phyloP scores from a whole-genome alignment of 2,329 filamentous ascomycete genomes.

The Aspergillaceae sp. region DNA sequence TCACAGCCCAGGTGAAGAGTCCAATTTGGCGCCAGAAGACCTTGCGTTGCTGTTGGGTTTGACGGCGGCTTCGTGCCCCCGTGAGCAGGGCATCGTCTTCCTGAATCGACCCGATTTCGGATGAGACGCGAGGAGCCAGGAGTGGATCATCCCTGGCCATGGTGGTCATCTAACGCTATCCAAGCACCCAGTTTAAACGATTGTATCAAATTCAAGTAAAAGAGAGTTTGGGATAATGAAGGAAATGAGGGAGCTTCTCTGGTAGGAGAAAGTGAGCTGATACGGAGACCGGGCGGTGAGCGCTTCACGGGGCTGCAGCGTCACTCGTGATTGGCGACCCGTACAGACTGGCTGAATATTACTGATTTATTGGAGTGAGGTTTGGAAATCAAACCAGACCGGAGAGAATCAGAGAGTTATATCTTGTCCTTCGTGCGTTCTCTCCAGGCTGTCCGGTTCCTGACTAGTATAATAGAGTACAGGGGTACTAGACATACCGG shows the following conservation, averaged over 20 bases:
- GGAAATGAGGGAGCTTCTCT: not conserved
- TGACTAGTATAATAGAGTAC: not conserved
- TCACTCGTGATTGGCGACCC: not conserved
- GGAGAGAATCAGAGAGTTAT: too few species aligned
- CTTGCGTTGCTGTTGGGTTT: slow-evolving; percentile 35
- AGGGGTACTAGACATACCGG: not conserved
- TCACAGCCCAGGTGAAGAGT: slow-evolving; percentile 71
- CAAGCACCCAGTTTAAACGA: too few species aligned
- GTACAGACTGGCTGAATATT: not conserved
- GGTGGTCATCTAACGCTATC: not conserved
- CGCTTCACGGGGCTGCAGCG: not conserved
- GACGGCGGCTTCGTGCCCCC: slow-evolving; percentile 39
- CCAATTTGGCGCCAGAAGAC: slow-evolving; percentile 63
- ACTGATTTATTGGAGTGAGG: too few species aligned
- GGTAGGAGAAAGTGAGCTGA: too few species aligned
- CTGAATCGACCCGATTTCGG: slow-evolving; percentile 48
- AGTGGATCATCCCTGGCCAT: slow-evolving; percentile 40
- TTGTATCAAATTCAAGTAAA: too few species aligned
- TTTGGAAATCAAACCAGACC: too few species aligned
- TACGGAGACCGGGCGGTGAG: not conserved
- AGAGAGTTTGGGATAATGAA: not conserved
- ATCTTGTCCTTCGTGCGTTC: too few species aligned
- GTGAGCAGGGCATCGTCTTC: slow-evolving; percentile 57
- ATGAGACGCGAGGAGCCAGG: slow-evolving; percentile 47
- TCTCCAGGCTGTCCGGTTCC: not conserved